Conservation (phyloP, 768 basidiomycete genomes). For the Phanerochaete carnosa region DNA sequence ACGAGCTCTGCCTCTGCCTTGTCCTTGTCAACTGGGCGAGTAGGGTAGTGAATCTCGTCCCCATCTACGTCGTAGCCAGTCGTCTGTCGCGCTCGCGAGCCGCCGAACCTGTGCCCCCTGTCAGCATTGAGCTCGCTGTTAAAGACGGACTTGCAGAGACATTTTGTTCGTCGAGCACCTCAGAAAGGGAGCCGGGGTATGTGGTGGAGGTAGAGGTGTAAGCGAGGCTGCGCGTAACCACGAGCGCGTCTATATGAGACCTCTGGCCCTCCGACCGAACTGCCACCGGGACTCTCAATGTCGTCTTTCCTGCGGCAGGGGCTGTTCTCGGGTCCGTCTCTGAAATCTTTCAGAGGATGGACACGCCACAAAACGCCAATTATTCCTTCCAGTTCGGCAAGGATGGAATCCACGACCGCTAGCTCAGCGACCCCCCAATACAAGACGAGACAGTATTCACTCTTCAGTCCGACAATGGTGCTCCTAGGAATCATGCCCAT, state of each 20-base stretch:
- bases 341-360: neutral
- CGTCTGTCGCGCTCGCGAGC: conserved; percentile 19
- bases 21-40: conserved; percentile 97
- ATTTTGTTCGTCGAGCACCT: neutral
- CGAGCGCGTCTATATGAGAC: conserved; percentile 4
- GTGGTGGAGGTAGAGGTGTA: conserved; percentile 1
- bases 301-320: neutral
- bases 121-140: neutral
- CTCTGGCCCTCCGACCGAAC: neutral
- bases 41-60: conserved; percentile 87
- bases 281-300: neutral
- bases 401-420: conserved; percentile 10
- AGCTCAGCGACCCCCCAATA: conserved; percentile 30
- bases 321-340: neutral
- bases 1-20: conserved; percentile 94
- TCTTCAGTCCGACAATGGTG: conserved; percentile 68
- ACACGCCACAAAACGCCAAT: neutral
- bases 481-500: conserved; percentile 84
- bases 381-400: neutral
- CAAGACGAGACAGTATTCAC: conserved; percentile 54
- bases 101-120: conserved; percentile 16
- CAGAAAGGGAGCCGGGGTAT: conserved; percentile 5
- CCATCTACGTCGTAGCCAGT: conserved; percentile 66
- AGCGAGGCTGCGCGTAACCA: conserved; percentile 3
- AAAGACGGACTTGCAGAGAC: neutral